Evolutionary conservation across 2,329 filamentous ascomycete species (phyloP).

Genomic region (Cordyceps cateniannulata): DNA sequence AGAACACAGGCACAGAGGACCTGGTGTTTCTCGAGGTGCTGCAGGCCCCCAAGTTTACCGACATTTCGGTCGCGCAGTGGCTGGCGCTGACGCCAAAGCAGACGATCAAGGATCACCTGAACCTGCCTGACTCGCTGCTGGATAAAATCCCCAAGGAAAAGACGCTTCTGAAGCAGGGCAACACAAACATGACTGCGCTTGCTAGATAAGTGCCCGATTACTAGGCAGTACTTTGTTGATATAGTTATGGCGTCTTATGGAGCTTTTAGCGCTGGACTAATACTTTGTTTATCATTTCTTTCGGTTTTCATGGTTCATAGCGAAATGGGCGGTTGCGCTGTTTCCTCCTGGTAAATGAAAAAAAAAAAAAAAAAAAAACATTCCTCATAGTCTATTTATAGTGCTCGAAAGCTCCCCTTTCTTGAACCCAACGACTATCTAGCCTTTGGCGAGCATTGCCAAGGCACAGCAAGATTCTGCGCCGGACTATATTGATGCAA

Average conservation of each 20-base stretch:
- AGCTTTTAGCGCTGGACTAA: background rate
- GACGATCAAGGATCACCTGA: constrained; percentile 51
- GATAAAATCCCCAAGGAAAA: constrained; percentile 34
- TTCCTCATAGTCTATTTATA: too few relatives aligned
- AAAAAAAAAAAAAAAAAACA: too few relatives aligned
- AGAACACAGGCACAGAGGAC: constrained; percentile 53
- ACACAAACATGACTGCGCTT: constrained; percentile 28
- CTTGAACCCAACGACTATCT: too few relatives aligned
- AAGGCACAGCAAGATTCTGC: too few relatives aligned
- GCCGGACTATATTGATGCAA: too few relatives aligned
- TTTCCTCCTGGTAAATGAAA: too few relatives aligned
- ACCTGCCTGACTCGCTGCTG: constrained; percentile 29
- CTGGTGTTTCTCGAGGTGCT: constrained; percentile 55
- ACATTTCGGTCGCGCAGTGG: constrained; percentile 53
- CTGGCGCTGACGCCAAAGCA: constrained; percentile 50
- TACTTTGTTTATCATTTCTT: too few relatives aligned
- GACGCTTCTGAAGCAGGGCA: constrained; percentile 35
- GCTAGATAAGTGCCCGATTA: background rate
- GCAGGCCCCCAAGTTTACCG: constrained; percentile 43
- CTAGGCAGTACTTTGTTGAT: background rate
- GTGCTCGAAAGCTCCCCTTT: too few relatives aligned
- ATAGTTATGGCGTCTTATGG: background rate
- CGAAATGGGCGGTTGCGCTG: background rate
- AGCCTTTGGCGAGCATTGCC: too few relatives aligned
- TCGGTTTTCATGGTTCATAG: background rate